Evolutionary conservation across 2,329 filamentous ascomycete genomes (phyloP), one percentile per base, ranked within the genome.

Genomic region (Rhexocercosporidium sp.): DNA sequence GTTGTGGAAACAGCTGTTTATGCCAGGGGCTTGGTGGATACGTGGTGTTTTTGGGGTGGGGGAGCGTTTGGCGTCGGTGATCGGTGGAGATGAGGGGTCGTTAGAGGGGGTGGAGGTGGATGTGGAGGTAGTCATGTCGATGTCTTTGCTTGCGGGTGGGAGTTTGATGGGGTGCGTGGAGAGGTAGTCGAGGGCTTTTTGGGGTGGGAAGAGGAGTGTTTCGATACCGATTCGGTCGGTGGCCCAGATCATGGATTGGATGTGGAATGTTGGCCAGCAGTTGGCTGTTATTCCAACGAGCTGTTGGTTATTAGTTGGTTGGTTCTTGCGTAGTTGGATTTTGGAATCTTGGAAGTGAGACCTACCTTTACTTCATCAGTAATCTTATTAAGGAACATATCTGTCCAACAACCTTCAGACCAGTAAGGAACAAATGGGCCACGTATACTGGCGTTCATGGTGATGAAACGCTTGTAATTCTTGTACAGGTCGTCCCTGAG

Each of bases 241-340:
- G 25, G 75, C 74, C 71, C 71, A 76, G 65, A 77, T 74, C 74
- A 76, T 76, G 54, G 72, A 74, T 68, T 74, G 75, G 47, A 76
- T 69, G 60, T 75, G 74, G 62, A 74, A 71, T 5, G 60, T 62
- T 16, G 71, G 70, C 64, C 64, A 64, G 47, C 75, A 77, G 65
- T 75, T 75, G 11, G 68, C 69, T 9, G 74, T 72, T 71, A 77
- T 77, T 4, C 75, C 74, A 11, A 76, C 72, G 22, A 77, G 72
- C 72, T 76, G 53, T n/a, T 20, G 18, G 22, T 5, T 11, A 51
- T 72, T 62, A 72, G 67, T 62, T 25, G 0, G 8, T 2, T 44
- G 16, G 18, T 46, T 39, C 14, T 34, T 61, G 8, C 1, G n/a
- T 27, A 47, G 22, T 34, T 39, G 44, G 44, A 46, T 20, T 16